phyloP scores from a whole-genome alignment of 768 basidiomycete genomes.

The Russula brevipes region DNA sequence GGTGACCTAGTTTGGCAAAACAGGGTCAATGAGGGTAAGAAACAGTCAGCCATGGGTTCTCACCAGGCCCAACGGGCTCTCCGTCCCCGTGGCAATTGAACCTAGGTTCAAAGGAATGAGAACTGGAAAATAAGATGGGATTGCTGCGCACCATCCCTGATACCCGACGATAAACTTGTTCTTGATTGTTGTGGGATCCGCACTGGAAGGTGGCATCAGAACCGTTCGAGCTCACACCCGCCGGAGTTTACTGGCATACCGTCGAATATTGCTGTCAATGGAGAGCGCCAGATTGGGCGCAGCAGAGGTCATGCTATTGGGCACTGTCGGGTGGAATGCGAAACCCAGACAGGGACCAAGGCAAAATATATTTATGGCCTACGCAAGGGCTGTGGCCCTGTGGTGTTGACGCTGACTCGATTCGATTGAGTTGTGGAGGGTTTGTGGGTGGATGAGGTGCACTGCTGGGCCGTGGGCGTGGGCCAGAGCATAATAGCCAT shows the following conservation, averaged over 20 bases:
- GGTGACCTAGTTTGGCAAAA: conserved; percentile 45
- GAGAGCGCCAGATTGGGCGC: conserved; percentile 19
- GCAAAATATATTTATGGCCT: neutral
- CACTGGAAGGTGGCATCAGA: conserved; percentile 36
- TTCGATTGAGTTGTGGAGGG: no score
- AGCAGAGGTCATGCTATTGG: neutral
- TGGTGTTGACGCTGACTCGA: no score
- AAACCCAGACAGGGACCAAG: neutral
- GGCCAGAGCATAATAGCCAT: no score
- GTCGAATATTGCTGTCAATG: conserved; percentile 17
- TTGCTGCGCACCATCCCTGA: conserved; percentile 65
- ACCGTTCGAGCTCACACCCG: neutral
- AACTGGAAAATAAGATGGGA: neutral
- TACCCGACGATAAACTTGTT: conserved; percentile 83
- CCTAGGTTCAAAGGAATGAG: conserved; percentile 37
- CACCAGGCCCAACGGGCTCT: conserved; percentile 57
- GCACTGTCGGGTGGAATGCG: neutral
- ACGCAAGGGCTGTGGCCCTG: neutral
- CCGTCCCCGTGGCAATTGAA: conserved; percentile 70
- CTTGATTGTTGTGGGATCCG: conserved; percentile 71
- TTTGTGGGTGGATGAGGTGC: no score
- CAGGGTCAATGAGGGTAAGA: neutral
- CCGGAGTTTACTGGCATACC: conserved; percentile 1
- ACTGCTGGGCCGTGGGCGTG: no score
- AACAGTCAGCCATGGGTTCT: conserved; percentile 6